These are phyloP conservation scores for Borovskyia barvae DNA, from an alignment of 208 protist species.

Conservation along the genomic window DNA sequence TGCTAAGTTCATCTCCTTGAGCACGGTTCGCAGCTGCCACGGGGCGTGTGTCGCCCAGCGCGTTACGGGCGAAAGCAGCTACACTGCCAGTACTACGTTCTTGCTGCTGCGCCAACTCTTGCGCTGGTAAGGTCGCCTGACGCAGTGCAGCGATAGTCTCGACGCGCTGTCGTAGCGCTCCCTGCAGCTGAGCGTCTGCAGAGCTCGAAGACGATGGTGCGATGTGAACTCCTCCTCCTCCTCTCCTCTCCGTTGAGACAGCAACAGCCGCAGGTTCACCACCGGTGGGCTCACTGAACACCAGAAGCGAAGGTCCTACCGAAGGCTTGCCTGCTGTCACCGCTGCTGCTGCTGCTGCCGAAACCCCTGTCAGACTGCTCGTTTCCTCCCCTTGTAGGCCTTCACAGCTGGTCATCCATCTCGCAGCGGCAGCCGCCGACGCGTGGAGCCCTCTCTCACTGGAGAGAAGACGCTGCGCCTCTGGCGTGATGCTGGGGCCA, in stretches of 20 bases:
- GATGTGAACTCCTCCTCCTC: too few species aligned
- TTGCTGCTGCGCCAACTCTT: not conserved
- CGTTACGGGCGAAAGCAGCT: too few species aligned
- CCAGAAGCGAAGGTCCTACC: constrained; percentile 3
- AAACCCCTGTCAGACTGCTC: not conserved
- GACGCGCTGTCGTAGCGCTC: constrained; percentile 3
- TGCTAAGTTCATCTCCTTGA: too few species aligned
- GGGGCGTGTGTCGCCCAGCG: too few species aligned
- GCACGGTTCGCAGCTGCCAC: too few species aligned
- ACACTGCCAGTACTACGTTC: too few species aligned
- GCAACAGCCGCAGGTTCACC: not conserved
- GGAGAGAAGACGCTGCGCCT: too few species aligned
- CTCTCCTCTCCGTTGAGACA: too few species aligned
- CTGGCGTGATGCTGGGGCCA: too few species aligned
- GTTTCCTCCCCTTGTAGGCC: too few species aligned
- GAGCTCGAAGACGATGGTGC: not conserved
- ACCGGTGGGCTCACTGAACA: constrained; percentile 4
- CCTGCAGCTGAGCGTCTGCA: constrained; percentile 1
- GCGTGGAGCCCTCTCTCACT: not conserved
- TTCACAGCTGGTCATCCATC: too few species aligned
- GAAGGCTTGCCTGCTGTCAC: constrained; percentile 5
- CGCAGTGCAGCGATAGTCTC: constrained; percentile 10
- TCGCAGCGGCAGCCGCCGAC: not conserved
- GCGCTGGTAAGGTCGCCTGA: not conserved
- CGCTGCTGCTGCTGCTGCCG: not conserved